phyloP scores from a whole-genome alignment of 1,284 basidiomycete species.

The Rhodotorula sp. region DNA sequence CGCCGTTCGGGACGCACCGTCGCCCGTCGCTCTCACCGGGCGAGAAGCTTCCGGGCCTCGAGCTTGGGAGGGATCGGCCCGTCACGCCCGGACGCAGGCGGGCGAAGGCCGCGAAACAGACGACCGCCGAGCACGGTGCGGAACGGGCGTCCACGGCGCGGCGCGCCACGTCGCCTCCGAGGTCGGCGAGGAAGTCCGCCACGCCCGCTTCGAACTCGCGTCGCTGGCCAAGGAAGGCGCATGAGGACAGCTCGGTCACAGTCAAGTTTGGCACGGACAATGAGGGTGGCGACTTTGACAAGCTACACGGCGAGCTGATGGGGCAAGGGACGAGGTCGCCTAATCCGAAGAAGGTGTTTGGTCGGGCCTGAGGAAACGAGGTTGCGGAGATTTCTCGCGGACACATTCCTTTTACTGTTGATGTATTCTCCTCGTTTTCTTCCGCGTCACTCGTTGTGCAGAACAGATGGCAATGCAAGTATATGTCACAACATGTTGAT shows the following conservation, averaged over 20 bases:
- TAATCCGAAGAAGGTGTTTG: conserved; percentile 9
- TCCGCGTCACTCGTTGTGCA: too few relatives aligned
- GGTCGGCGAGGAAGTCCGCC: neutral
- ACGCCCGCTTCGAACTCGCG: neutral
- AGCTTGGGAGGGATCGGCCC: too few relatives aligned
- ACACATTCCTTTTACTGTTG: neutral
- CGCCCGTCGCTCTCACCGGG: neutral
- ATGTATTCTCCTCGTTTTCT: too few relatives aligned
- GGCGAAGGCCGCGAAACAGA: too few relatives aligned
- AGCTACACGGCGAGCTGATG: neutral
- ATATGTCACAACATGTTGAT: too few relatives aligned
- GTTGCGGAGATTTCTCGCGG: too few relatives aligned
- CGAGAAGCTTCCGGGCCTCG: too few relatives aligned
- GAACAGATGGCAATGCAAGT: too few relatives aligned
- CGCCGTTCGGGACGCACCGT: neutral
- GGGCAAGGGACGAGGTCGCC: neutral
- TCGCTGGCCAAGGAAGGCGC: neutral
- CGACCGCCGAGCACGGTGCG: too few relatives aligned
- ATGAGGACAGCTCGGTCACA: neutral
- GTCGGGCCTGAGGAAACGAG: neutral
- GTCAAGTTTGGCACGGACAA: neutral
- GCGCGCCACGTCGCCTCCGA: neutral
- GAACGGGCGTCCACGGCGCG: neutral
- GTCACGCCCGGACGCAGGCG: too few relatives aligned
- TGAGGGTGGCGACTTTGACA: neutral